Conservation (phyloP, 805 yeast species). For the Pichia exigua region DNA sequence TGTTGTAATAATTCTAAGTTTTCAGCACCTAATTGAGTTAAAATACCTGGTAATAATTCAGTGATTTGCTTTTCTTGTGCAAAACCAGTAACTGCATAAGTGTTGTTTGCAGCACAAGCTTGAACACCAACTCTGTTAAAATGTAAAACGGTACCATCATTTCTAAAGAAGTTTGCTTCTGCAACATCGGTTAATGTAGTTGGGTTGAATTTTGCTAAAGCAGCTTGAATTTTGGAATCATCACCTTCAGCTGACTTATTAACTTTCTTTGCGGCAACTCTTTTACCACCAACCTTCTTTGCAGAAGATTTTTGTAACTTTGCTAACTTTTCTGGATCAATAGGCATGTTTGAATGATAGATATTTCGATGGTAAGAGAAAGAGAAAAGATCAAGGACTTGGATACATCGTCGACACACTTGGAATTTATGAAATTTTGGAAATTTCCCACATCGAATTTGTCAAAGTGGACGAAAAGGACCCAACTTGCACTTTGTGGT, state of each 20-base stretch:
- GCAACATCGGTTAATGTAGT: conserved; percentile 83
- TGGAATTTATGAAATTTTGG: background rate
- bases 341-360: conserved; percentile 51
- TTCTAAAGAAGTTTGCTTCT: conserved; percentile 97
- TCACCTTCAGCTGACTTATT: conserved; percentile 65
- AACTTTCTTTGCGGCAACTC: conserved; percentile 85
- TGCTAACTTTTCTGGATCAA: conserved; percentile 91
- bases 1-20: conserved; percentile 82
- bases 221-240: conserved; percentile 84
- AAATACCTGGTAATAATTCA: conserved; percentile 87
- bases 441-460: too few relatives aligned
- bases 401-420: background rate
- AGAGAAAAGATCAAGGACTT: background rate
- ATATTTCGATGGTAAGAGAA: background rate
- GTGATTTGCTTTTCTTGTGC: conserved; percentile 89
- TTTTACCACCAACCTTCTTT: conserved; percentile 77
- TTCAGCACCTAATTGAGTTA: conserved; percentile 95
- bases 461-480: too few relatives aligned
- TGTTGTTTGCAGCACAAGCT: conserved; percentile 83
- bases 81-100: conserved; percentile 90
- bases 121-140: conserved; percentile 95
- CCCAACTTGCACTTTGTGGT: too few relatives aligned
- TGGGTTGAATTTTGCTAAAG: conserved; percentile 83
- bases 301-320: conserved; percentile 81
- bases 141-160: conserved; percentile 93